phyloP scores from a whole-genome alignment of 2,329 filamentous ascomycete species.

The Thielaviopsis musarum region DNA sequence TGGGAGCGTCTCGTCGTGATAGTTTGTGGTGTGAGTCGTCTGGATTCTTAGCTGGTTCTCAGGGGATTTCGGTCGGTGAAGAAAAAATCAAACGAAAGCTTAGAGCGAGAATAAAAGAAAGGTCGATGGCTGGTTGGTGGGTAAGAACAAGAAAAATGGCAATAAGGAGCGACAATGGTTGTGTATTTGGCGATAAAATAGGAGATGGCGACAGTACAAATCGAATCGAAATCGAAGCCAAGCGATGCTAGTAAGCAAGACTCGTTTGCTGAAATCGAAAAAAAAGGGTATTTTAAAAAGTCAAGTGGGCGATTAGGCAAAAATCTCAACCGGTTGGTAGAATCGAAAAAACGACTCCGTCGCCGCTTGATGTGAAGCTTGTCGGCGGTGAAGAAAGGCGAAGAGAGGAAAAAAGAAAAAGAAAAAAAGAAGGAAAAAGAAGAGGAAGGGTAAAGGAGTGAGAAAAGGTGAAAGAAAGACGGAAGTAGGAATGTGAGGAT shows the following conservation, averaged over 20 bases:
- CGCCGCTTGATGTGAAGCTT: constrained; percentile 10
- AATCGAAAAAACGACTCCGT: constrained; percentile 10
- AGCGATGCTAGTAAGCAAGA: no score
- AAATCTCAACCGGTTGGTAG: constrained; percentile 5
- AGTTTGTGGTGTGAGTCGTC: background rate
- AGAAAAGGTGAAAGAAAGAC: background rate
- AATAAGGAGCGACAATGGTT: constrained; percentile 6
- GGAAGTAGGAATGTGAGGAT: background rate
- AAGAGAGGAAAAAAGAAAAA: background rate
- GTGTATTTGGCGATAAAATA: background rate
- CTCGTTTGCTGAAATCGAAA: background rate
- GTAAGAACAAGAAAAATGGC: background rate
- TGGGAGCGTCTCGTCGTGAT: background rate
- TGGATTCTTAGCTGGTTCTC: background rate
- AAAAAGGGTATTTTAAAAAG: background rate
- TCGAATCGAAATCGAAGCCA: background rate
- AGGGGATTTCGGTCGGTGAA: background rate
- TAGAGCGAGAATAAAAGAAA: background rate
- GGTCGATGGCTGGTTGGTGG: background rate
- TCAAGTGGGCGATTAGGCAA: background rate
- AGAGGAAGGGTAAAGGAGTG: background rate
- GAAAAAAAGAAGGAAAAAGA: background rate
- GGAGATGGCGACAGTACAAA: background rate
- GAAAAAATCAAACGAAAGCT: background rate
- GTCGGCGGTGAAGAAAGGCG: background rate